phyloP scores from a whole-genome alignment of 2,329 filamentous ascomycete species.

The Neonectria neomacrospora region DNA sequence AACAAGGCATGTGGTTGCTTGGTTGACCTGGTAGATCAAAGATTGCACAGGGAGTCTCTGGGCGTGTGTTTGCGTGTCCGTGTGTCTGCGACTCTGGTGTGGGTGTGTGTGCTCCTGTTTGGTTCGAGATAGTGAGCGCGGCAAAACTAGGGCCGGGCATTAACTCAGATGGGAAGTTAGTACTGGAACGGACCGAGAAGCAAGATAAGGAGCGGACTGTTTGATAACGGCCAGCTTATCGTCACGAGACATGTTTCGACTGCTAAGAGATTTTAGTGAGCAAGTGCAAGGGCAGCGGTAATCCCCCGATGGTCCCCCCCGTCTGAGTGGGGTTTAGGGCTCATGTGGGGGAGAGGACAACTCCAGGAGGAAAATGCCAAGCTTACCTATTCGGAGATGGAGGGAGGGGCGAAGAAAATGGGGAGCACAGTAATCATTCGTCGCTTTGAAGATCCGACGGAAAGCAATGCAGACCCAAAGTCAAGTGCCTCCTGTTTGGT shows the following conservation, averaged over 20 bases:
- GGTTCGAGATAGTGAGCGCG: constrained; percentile 2
- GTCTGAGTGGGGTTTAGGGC: not conserved
- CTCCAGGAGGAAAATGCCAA: not conserved
- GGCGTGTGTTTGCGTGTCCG: not conserved
- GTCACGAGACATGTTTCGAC: constrained; percentile 33
- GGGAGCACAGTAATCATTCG: too few species aligned
- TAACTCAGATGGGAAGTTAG: constrained; percentile 24
- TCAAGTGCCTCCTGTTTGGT: not conserved
- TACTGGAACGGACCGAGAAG: constrained; percentile 29
- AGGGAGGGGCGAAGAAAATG: not conserved
- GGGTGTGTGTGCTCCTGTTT: constrained; percentile 4
- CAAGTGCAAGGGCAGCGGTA: constrained; percentile 19
- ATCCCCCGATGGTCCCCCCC: not conserved
- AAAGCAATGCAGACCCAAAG: not conserved
- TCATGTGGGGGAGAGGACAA: constrained; percentile 17
- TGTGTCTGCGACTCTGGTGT: not conserved
- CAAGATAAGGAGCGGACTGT: constrained; percentile 20
- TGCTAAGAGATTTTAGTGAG: constrained; percentile 47
- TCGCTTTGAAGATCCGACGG: not conserved
- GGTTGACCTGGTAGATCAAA: not conserved
- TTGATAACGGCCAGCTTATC: constrained; percentile 22
- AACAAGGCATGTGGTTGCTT: constrained; percentile 1
- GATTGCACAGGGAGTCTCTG: not conserved
- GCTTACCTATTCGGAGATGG: not conserved
- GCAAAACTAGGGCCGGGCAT: not conserved